Base-by-base conservation (phyloP, 768 basidiomycete species). In the Russula olivacea region DNA sequence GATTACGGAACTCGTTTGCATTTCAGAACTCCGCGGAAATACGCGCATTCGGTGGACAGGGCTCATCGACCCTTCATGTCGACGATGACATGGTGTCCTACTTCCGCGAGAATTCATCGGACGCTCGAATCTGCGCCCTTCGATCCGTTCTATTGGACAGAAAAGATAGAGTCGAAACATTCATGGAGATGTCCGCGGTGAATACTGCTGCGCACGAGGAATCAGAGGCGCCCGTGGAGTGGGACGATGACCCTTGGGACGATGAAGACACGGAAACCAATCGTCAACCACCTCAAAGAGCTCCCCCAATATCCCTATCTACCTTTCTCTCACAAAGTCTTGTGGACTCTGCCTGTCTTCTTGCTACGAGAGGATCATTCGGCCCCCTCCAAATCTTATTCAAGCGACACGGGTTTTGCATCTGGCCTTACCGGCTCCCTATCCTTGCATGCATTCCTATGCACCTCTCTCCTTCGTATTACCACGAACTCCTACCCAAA, bases 171-270 rank as follows among this genome's bases (percentile, higher is more conserved):
- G 76, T 93, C 52, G 86, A 85, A 65, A 90, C 89, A n/a, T 93
- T 80, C 62, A 76, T 81, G 23, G 81, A 87, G 68, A 79, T 91
- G 67, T 81, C 74, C 69, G 72, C 79, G 28, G 63, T 65, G 11
- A 68, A 70, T 36, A 64, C 68, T 38, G 70, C 64, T 4, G 54
- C 65, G 36, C 68, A 64, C 3, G 40, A n/a, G 5, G 69, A 71
- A 36, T 72, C 77, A 14, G 78, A 79, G 12, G 48, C 28, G 17
- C 74, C 30, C 8, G 34, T 83, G 11, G 83, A 85, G 57, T 89
- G 87, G 88, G 83, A 84, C 68, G 89, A 87, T 68, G 87, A 90
- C 71, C 88, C 89, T 14, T 91, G 88, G 88, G 84, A 78, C 41
- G 86, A 90, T 51, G 71, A 69, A 41, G 74, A 76, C 50, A 70